phyloP scores from a whole-genome alignment of 768 basidiomycete species.

The Russula earlei region DNA sequence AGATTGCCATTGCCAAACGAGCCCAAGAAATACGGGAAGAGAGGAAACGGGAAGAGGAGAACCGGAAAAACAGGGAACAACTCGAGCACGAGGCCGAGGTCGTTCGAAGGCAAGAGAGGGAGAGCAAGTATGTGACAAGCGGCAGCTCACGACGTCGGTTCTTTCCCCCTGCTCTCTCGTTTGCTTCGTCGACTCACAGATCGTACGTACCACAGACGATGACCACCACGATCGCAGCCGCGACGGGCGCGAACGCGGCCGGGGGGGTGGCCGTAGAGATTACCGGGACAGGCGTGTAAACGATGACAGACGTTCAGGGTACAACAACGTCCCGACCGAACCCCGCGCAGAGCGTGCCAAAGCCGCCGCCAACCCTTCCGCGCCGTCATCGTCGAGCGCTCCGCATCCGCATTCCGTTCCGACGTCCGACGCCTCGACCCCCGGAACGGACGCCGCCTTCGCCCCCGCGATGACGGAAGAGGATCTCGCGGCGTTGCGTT shows the following conservation, averaged over 20 bases:
- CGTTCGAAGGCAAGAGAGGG: conserved; percentile 41
- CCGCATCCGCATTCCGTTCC: conserved; percentile 17
- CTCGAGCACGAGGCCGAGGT: conserved; percentile 73
- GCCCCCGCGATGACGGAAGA: conserved; percentile 66
- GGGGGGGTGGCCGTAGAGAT: conserved; percentile 24
- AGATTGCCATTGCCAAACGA: conserved; percentile 80
- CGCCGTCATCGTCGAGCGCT: conserved; percentile 42
- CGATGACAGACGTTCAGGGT: conserved; percentile 32
- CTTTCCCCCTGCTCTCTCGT: conserved; percentile 6
- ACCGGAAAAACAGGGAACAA: conserved; percentile 51
- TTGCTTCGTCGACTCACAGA: conserved; percentile 2
- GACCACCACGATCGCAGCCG: conserved; percentile 27
- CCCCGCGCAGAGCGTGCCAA: conserved; percentile 70
- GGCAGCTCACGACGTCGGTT: conserved; percentile 35
- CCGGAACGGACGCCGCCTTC: conserved; percentile 33
- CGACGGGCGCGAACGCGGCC: conserved; percentile 20
- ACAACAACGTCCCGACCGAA: conserved; percentile 68
- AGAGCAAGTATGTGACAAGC: conserved; percentile 32
- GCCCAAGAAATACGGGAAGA: conserved; percentile 73
- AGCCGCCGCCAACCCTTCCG: conserved; percentile 32
- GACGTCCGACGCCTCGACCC: conserved; percentile 21
- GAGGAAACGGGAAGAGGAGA: conserved; percentile 52
- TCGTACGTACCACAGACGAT: conserved; percentile 27
- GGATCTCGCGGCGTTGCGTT: conserved; percentile 76
- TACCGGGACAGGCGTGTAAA: conserved; percentile 33